Evolutionary conservation across 768 basidiomycete species (phyloP), one percentile per base, ranked within the genome.

Genomic region (Auricularia sp.): DNA sequence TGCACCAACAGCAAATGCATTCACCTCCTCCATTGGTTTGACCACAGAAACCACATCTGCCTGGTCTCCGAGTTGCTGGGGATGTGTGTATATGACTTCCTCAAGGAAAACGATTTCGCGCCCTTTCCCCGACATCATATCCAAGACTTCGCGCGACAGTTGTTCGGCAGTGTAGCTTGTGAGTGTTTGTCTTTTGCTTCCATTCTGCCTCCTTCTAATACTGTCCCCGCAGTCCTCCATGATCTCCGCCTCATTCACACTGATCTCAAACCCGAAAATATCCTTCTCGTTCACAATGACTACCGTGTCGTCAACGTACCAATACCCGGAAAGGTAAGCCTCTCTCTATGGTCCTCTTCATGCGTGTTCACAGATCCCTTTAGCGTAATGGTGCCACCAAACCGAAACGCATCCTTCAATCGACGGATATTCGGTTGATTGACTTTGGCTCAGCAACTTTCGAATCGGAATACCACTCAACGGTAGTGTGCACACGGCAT

Each of bases 401-500:
- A n/a, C n/a, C 81, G 16, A 93, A 93, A 74, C 83, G 87, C 66
- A 84, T 97, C 66, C 79, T 99, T 64, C 80, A 85, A 63, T 89
- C 87, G 54, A 96, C 93, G 3, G 91, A 93, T 60, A 98, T 99
- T 67, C 91, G 90, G 51, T 80, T 99, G 53, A 99, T 98, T 74
- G 97, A 99, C 75, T 99, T 99, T 75, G 97, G 97, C 63, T 96
- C 93, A 47, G 97, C 97, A 1, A 99, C 97, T 2, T 98, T 98
- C 70, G 91, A 98, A 72, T 84, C 90, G 70, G 97, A 99, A 75
- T 98, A 98, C 74, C 97, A 99, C 74, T 98, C 96, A 1, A 93
- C 91, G 2, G 97, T 99, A 33, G 97, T 99, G 62, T 96, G 90
- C 42, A 99, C 97, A 14, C 86, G 97, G 63, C 97, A 99, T 77